Evolutionary conservation across 768 basidiomycete species (phyloP), one percentile per base, ranked within the genome.

Genomic region (Tylopilus felleus): DNA sequence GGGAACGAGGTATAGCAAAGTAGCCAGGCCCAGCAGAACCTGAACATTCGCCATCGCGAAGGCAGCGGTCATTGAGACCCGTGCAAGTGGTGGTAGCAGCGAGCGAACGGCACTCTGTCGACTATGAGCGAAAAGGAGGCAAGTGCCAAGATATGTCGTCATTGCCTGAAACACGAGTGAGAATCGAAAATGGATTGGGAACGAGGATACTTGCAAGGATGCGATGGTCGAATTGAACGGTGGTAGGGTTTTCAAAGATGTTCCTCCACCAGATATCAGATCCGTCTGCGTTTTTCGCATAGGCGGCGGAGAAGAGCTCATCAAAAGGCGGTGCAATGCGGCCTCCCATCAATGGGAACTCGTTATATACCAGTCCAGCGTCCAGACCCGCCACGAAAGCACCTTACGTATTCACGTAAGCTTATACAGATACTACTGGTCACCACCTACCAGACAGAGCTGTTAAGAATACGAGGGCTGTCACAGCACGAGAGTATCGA

Each of bases 341-440:
- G 8, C 89, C 94, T 35, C 93, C 96, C 96, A 99, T 99, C 5
- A 88, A 73, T 0, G 97, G 97, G 74, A 97, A 99, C 66, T 98
- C 96, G 66, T 99, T 99, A 74, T 98, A 98, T n/a, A 94, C 69
- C 50, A 99, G 73, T 14, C 97, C 97, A 1, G 97, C 97, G 68
- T 99, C 97, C 40, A 99, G 78, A 14, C 97, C 97, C 35, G 97
- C 97, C 27, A 99, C 97, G 63, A 99, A 98, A 5, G 97, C 97
- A 48, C 97, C 96, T 96, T 66, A 49, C 21, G 29, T 23, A 31
- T 36, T 51, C 38, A 14, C 49, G 39, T 59, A 41, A 53, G 35
- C 55, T 8, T 1, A 12, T 21, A 28, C 16, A 45, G 14, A 36
- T n/a, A 38, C 17, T 0, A 6, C 22, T 21, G 54, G 22, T n/a